Percentiles rank a stretch among this genome's conserved stretches.
These are phyloP conservation scores for Boeremia exigua DNA, from an alignment of 2,329 filamentous ascomycete genomes.

Conservation along the genomic window DNA sequence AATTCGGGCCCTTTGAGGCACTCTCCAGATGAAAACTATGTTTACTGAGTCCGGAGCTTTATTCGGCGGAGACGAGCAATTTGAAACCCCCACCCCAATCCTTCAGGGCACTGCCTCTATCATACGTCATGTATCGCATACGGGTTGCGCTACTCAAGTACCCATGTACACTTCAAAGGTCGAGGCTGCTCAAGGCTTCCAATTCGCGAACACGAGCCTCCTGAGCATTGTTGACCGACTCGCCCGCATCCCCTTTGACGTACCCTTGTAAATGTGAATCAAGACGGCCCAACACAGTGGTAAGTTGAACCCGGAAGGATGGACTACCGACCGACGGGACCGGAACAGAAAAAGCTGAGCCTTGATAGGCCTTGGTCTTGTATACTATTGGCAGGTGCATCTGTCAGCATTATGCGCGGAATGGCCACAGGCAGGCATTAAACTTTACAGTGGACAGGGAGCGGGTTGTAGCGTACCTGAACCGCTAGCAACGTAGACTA, in stretches of 20 bases:
- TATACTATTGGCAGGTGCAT: conserved; percentile 8
- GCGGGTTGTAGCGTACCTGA: background rate
- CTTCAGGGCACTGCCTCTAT: background rate
- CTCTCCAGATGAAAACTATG: background rate
- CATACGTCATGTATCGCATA: conserved; percentile 8
- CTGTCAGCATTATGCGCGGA: background rate
- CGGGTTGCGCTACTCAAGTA: conserved; percentile 1
- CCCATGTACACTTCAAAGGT: conserved; percentile 3
- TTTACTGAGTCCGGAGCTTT: background rate
- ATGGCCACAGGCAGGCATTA: background rate
- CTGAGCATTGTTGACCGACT: conserved; percentile 5
- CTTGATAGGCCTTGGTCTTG: background rate
- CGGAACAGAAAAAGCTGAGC: conserved; percentile 6
- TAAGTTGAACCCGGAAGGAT: conserved; percentile 14
- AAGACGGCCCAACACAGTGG: conserved; percentile 14
- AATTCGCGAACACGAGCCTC: background rate
- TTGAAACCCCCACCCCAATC: conserved; percentile 9
- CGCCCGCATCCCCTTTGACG: conserved; percentile 3
- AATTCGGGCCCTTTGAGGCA: background rate
- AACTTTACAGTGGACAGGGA: conserved; percentile 7
- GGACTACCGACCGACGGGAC: conserved; percentile 13
- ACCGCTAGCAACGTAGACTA: background rate
- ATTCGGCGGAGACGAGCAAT: background rate
- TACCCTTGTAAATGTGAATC: background rate
- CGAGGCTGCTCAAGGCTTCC: background rate